phyloP scores from a whole-genome alignment of 2,329 filamentous ascomycete species.

The Dothideomycetes sp. region DNA sequence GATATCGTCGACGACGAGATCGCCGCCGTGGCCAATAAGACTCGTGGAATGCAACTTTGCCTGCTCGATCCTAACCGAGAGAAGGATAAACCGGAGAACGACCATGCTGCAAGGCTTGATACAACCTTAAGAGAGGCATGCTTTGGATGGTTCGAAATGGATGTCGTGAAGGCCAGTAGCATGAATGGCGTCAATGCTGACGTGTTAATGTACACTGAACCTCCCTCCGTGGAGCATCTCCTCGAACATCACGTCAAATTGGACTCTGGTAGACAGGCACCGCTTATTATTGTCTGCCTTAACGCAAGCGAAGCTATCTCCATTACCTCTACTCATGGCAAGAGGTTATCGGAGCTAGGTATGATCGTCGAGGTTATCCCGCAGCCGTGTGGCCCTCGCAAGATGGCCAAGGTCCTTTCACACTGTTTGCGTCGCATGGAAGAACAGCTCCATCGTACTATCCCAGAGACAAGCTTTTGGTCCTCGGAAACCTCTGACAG shows the following conservation, averaged over 20 bases:
- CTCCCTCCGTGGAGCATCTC: conserved; percentile 6
- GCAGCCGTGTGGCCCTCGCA: conserved; percentile 9
- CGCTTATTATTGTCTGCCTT: conserved; percentile 25
- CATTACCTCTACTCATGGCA: conserved; percentile 10
- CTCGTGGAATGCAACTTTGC: conserved; percentile 5
- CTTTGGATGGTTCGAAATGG: conserved; percentile 10
- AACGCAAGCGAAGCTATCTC: conserved; percentile 20
- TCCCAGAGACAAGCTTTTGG: background rate
- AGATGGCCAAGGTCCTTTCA: conserved; percentile 5
- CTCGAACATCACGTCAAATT: conserved; percentile 5
- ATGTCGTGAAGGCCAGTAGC: conserved; percentile 4
- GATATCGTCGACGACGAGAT: conserved; percentile 1
- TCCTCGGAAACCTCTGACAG: background rate
- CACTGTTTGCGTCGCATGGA: conserved; percentile 5
- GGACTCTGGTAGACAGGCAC: conserved; percentile 10
- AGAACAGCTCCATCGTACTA: conserved; percentile 1
- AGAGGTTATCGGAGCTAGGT: conserved; percentile 8
- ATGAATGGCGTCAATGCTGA: conserved; percentile 6
- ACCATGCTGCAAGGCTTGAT: conserved; percentile 6
- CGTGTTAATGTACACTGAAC: conserved; percentile 9
- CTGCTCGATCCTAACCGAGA: conserved; percentile 6
- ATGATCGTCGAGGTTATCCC: conserved; percentile 8
- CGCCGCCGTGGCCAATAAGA: background rate
- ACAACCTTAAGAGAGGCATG: conserved; percentile 7
- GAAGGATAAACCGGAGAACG: conserved; percentile 3